Evolutionary conservation across 1,284 basidiomycete species (phyloP).

Genomic region (Boletellus sp.): DNA sequence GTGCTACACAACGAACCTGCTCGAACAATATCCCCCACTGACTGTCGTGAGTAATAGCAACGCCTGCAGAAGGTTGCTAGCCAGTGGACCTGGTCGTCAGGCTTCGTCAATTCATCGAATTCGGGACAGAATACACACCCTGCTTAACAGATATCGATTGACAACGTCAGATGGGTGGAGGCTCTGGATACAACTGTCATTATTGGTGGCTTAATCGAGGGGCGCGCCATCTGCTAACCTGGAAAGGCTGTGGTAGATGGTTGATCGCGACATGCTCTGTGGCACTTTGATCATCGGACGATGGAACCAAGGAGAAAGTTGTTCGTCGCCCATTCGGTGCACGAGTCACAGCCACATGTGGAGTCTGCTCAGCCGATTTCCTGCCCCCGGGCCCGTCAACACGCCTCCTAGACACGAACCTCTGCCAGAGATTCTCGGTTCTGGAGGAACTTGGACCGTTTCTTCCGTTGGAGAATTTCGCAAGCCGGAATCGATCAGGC

Average conservation of each 20-base stretch:
- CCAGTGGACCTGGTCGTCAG: not conserved
- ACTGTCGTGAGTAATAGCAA: constrained; percentile 13
- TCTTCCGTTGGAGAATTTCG: not conserved
- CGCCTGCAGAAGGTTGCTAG: constrained; percentile 10
- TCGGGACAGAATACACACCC: constrained; percentile 2
- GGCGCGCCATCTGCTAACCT: not conserved
- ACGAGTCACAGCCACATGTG: too few species aligned
- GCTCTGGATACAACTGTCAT: constrained; percentile 1
- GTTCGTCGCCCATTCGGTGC: not conserved
- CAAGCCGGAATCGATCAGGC: not conserved
- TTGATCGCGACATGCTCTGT: not conserved
- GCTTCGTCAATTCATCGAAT: not conserved
- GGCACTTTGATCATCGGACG: not conserved
- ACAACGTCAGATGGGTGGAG: constrained; percentile 14
- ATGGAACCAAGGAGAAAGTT: not conserved
- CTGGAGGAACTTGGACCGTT: not conserved
- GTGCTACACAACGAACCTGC: constrained; percentile 1
- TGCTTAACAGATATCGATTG: constrained; percentile 15
- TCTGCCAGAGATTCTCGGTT: not conserved
- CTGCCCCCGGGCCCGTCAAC: not conserved
- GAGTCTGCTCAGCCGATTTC: not conserved
- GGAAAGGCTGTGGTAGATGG: constrained; percentile 2
- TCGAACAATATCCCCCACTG: constrained; percentile 9
- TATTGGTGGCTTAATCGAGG: not conserved
- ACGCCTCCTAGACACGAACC: constrained; percentile 3